Conservation (phyloP, 1,284 basidiomycete species). For the Apiotrichum sp. region DNA sequence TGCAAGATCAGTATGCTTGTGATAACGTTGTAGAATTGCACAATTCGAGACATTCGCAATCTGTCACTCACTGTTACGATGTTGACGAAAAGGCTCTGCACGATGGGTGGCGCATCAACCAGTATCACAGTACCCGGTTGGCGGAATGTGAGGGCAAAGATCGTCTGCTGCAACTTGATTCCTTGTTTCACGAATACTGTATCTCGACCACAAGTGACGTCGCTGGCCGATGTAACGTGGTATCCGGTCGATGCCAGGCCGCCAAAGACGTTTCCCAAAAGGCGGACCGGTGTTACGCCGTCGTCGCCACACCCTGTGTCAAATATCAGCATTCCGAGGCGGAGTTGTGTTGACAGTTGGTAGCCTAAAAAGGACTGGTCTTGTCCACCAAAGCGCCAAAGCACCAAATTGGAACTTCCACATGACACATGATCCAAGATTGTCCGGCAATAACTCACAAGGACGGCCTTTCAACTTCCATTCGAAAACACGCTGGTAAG, state of each 20-base stretch:
- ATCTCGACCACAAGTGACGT: constrained; percentile 18
- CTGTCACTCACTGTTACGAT: neutral
- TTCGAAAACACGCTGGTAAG: constrained; percentile 21
- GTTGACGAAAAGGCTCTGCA: constrained; percentile 22
- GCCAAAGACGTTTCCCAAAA: constrained; percentile 23
- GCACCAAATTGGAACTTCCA: too few species aligned
- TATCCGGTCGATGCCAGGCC: constrained; percentile 24
- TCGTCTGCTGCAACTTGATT: constrained; percentile 21
- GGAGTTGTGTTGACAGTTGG: too few species aligned
- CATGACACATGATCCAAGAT: too few species aligned
- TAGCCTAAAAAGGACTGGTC: too few species aligned
- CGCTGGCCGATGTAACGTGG: constrained; percentile 11
- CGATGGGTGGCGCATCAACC: constrained; percentile 31
- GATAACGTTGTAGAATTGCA: too few species aligned
- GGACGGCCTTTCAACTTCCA: constrained; percentile 33
- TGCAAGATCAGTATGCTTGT: neutral
- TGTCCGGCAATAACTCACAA: constrained; percentile 18
- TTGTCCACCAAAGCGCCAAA: too few species aligned
- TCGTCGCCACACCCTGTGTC: constrained; percentile 30
- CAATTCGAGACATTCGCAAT: too few species aligned
- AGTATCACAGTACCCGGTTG: constrained; percentile 27
- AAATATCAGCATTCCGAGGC: neutral
- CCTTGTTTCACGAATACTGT: constrained; percentile 30
- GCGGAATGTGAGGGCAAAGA: constrained; percentile 31
- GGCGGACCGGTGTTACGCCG: constrained; percentile 25